Base-by-base conservation (phyloP, 805 yeast genomes). In the Zygosaccharomyces lentus region DNA sequence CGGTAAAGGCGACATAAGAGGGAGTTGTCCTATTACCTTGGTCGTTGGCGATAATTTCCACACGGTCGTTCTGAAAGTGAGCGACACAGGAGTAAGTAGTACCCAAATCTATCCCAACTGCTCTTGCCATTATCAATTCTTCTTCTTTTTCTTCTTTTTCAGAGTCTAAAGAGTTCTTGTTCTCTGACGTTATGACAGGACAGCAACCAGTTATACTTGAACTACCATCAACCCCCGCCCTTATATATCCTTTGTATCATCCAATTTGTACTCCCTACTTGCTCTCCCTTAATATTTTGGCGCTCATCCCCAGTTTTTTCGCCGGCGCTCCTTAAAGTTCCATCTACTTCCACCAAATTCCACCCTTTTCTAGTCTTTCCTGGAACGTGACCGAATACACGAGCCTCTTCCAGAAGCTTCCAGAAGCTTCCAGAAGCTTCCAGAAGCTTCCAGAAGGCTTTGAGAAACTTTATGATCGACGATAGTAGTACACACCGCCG, bases 11-110 rank as follows among this genome's bases (percentile, higher is more conserved):
- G 47, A 90, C 97, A 68, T 84, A 90, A 26, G 96, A 90, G 48
- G 97, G 96, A 47, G 97, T 90, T 50, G 90, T 89, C 79, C 97
- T 87, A 81, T 89, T 89, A 82, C 97, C 97, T 77, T 89, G 97
- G 71, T 90, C 97, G 69, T 89, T 89, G 64, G 97, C 96, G 67
- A 89, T 86, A 70, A 89, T 90, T 73, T 90, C 97, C 44, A 90
- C 97, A 67, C 86, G 78, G 59, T 91, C 95, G 66, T 86, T 86
- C 62, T 88, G 77, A 77, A 88, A 88, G 66, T 88, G 95, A 61
- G 96, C 96, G 53, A 89, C 96, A 81, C 96, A 89, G 43, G 96
- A 88, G 76, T 88, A 88, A 49, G 96, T 88, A 49, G 90, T 83
- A 74, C 90, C 90, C 71, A 83, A 80, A 73, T 83, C 90, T 65